Percentiles rank a stretch among this genome's conserved stretches.
phyloP scores from a whole-genome alignment of 2,329 filamentous ascomycete genomes.

The Trichoderma atroviride region DNA sequence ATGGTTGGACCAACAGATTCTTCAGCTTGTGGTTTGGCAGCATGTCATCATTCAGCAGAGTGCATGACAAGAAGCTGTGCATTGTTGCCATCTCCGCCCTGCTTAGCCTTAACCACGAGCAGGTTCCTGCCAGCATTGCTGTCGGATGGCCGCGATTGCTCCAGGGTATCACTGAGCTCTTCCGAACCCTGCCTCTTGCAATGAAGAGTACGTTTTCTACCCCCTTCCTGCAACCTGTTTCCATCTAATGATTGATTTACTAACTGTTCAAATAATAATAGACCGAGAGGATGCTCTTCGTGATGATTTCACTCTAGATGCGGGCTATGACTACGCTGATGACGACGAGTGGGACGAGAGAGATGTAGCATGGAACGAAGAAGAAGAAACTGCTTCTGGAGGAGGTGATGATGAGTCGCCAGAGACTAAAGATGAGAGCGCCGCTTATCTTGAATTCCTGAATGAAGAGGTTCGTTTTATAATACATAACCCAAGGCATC shows the following conservation, averaged over 20 bases:
- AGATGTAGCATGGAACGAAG: slow-evolving; percentile 77
- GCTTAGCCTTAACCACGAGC: slow-evolving; percentile 74
- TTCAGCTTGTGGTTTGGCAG: slow-evolving; percentile 98
- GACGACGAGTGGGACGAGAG: slow-evolving; percentile 85
- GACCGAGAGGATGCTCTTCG: slow-evolving; percentile 89
- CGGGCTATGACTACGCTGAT: slow-evolving; percentile 64
- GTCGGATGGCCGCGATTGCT: slow-evolving; percentile 93
- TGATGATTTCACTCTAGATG: slow-evolving; percentile 78
- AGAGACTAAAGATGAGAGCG: slow-evolving; percentile 85
- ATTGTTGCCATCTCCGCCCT: slow-evolving; percentile 91
- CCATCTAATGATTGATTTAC: slow-evolving; percentile 14
- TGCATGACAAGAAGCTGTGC: slow-evolving; percentile 98
- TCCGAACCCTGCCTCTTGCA: slow-evolving; percentile 86
- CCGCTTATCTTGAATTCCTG: slow-evolving; percentile 92
- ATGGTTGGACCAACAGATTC: slow-evolving; percentile 97
- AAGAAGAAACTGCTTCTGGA: slow-evolving; percentile 64
- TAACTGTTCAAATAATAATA: slow-evolving; percentile 40
- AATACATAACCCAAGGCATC: neutral
- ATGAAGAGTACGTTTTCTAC: slow-evolving; percentile 69
- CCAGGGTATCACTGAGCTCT: slow-evolving; percentile 83
- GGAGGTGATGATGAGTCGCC: slow-evolving; percentile 61
- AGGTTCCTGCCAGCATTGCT: slow-evolving; percentile 89
- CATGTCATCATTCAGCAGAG: slow-evolving; percentile 89
- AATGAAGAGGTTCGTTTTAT: slow-evolving; percentile 72
- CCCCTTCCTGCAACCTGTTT: neutral